phyloP scores from a whole-genome alignment of 2,329 filamentous ascomycete species.

The Amauroascus niger region DNA sequence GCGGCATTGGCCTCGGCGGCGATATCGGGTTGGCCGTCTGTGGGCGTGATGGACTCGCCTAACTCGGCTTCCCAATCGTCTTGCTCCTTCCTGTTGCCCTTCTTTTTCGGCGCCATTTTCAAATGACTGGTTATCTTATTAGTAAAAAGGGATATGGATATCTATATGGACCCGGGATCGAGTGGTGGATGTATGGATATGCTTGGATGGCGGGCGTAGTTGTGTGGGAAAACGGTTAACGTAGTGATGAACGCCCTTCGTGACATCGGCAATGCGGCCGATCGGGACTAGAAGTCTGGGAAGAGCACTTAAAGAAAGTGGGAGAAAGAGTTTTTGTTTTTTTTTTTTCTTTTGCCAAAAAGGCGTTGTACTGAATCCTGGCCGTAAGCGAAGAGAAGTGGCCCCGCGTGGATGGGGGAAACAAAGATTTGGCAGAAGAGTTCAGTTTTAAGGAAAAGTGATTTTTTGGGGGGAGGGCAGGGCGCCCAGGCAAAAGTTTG shows the following conservation, averaged over 20 bases:
- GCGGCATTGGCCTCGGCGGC: constrained; percentile 39
- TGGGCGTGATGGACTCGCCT: constrained; percentile 57
- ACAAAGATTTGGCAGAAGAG: neutral
- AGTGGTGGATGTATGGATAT: constrained; percentile 6
- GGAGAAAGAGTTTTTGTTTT: neutral
- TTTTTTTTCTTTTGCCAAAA: neutral
- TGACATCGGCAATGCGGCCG: constrained; percentile 11
- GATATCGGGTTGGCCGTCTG: constrained; percentile 24
- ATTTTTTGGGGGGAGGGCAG: neutral
- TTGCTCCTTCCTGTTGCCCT: constrained; percentile 72
- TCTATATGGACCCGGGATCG: constrained; percentile 4
- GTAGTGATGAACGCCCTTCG: neutral
- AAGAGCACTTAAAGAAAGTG: neutral
- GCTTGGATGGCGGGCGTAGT: constrained; percentile 4
- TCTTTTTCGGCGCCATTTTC: constrained; percentile 86
- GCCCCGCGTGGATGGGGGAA: constrained; percentile 4
- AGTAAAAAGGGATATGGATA: neutral
- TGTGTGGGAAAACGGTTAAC: neutral
- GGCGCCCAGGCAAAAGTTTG: neutral
- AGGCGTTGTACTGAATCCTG: neutral
- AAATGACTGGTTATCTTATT: neutral
- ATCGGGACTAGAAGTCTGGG: neutral
- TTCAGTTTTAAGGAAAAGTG: no score
- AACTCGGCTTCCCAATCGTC: constrained; percentile 95
- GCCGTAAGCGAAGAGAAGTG: neutral